Base-by-base conservation (phyloP, 345 rosid species). In the Eucalyptus melliodora region DNA sequence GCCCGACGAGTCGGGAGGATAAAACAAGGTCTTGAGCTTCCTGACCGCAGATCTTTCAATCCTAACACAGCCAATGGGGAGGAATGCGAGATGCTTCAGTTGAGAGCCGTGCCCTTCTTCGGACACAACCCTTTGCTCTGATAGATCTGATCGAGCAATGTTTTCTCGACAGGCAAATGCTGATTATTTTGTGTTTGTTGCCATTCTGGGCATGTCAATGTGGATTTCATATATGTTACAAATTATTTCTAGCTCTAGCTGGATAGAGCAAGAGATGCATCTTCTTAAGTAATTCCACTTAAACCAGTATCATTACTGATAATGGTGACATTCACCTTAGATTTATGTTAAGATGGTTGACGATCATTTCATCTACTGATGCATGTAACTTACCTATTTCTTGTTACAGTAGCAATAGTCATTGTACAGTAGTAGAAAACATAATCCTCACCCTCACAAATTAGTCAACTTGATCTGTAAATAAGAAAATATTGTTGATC, bases 21-120 rank as follows among this genome's bases (percentile, higher is more conserved):
- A 90, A 97, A 95, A 89, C 97, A 95, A 93, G 97, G 97, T 27
- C 90, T 95, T 24, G 67, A 86, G 89, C 92, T 90, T 91, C 92
- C 91, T 88, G 94, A 92, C 86, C 59, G 91, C 49, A 83, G n/a
- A n/a, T 77, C 88, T 62, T 92, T 95, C 85, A 90, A 92, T 91
- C 93, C 95, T 2, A 89, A 40, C 91, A 86, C 85, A 4, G 93
- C 95, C 53, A 90, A n/a, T 44, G 34, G 87, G 6, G 90, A 93
- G 53, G 95, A 93, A 19, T 91, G 92, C 88, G 88, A 88, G 90
- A 92, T 93, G 92, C 92, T 96, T 82, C 92, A 90, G 50, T 95
- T 94, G 92, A 94, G 89, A 87, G 69, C 69, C 65, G 92, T 94
- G 96, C 97, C 98, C 44, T 95, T 94, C 90, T 94, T 95, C 89